Percentiles rank a stretch among this genome's conserved stretches.
phyloP scores from a whole-genome alignment of 352 stramenopile genomes.

The Phytophthora lateralis region DNA sequence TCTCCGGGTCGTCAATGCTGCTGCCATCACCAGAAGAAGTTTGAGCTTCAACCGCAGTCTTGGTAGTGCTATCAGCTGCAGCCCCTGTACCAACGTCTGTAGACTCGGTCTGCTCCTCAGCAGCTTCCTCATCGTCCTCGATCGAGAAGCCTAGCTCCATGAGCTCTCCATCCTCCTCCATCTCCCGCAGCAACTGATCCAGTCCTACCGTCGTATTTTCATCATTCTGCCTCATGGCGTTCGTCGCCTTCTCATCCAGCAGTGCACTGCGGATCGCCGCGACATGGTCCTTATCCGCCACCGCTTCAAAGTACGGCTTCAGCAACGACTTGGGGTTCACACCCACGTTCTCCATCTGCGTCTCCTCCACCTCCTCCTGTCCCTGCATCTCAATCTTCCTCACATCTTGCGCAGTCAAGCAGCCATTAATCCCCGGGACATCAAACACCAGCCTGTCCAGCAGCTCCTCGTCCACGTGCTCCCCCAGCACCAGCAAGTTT shows the following conservation, averaged over 20 bases:
- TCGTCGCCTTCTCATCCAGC: conserved; percentile 65
- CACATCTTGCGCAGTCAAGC: conserved; percentile 58
- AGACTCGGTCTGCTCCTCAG: conserved; percentile 5
- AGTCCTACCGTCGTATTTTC: conserved; percentile 63
- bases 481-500: conserved; percentile 45
- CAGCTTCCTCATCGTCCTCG: conserved; percentile 35
- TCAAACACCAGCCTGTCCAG: conserved; percentile 56
- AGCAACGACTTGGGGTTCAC: conserved; percentile 62
- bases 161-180: conserved; percentile 73
- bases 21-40: not conserved
- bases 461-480: conserved; percentile 31
- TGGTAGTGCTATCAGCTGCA: conserved; percentile 1
- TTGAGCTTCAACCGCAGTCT: not conserved
- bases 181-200: conserved; percentile 70
- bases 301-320: conserved; percentile 71
- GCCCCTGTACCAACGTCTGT: conserved; percentile 2
- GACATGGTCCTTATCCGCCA: conserved; percentile 55
- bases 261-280: conserved; percentile 59
- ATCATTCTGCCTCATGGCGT: conserved; percentile 55
- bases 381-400: conserved; percentile 28
- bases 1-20: conserved; percentile 45
- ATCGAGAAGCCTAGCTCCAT: conserved; percentile 64
- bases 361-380: not conserved
- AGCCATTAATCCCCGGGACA: conserved; percentile 58
- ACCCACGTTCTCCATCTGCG: conserved; percentile 45